Evolutionary conservation across 768 basidiomycete species (phyloP).

Genomic region (Galerina sulciceps): DNA sequence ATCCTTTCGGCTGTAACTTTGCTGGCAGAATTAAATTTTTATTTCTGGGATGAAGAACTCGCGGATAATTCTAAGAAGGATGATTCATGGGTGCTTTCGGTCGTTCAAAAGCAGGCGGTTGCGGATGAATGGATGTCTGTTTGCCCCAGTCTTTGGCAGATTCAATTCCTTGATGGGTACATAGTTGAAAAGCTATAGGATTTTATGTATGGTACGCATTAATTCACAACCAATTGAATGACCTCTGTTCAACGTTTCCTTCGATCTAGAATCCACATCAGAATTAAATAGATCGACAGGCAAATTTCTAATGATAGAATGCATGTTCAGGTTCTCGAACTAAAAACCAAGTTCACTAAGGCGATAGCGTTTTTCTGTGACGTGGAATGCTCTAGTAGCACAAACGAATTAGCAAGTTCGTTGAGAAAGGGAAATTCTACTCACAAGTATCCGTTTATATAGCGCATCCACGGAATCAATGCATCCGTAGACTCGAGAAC

Average conservation of each 20-base stretch:
- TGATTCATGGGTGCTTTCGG: not conserved
- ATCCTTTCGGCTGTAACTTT: not conserved
- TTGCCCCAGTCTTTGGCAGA: not conserved
- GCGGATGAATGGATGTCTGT: not conserved
- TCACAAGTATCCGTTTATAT: conserved; percentile 1
- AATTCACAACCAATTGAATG: no score
- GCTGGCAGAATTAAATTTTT: not conserved
- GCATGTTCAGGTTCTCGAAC: no score
- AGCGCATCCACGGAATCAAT: not conserved
- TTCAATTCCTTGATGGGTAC: not conserved
- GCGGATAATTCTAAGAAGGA: no score
- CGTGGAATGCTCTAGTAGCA: not conserved
- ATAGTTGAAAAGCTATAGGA: no score
- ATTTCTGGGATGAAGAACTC: not conserved
- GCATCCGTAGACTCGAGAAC: not conserved
- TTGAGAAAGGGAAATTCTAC: not conserved
- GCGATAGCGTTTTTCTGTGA: not conserved
- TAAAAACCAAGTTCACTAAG: not conserved
- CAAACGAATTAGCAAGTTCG: not conserved
- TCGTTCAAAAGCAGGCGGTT: not conserved
- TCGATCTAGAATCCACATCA: no score
- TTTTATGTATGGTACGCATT: no score
- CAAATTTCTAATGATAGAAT: no score
- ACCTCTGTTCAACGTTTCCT: no score
- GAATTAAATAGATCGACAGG: no score